Evolutionary conservation across 1,139 yeast species (phyloP), one percentile per base, ranked within the genome.

Genomic region (Lodderomyces oxycetoniae): DNA sequence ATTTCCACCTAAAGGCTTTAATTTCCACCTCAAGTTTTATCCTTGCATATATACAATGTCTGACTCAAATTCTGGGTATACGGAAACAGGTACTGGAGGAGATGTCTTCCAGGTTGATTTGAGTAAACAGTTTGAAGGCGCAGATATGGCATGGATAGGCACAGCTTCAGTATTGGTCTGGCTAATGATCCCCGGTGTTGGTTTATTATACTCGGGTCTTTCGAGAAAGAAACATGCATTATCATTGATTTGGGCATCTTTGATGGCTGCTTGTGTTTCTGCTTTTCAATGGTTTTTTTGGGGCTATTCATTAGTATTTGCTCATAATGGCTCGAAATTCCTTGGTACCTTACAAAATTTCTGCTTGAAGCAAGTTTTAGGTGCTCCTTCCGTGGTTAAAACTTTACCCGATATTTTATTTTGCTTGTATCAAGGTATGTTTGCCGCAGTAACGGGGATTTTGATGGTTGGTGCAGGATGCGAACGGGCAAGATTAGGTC

Each of bases 391-490:
- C 25, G 74, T 77, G 22, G 88, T 78, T 20, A 47, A 75, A 3
- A 55, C 80, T 4, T 67, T 88, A 21, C 97, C 97, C 13, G 96
- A 87, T 56, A 82, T 89, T 40, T 73, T 88, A 41, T 89, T 80
- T 64, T 81, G 89, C 53, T 79, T 86, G 47, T 89, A 79, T 74
- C 96, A 89, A 63, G 95, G 96, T 50, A 87, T 87, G 96, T 89
- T 89, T 53, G 96, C 96, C 32, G 79, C 84, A 53, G 82, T 81
- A 36, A 87, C 96, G 25, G 96, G 93, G 40, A 81, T 86, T 57
- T 76, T 91, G 62, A 82, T 89, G 91, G 75, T 88, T 32, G 97
- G 97, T 55, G 97, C 96, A 56, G 96, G 96, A 32, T 87, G 94
- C 59, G 98, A 91, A 64, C 79, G 97, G 57, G 96, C 96, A n/a